phyloP scores from a whole-genome alignment of 2,329 filamentous ascomycete genomes.

The Colletotrichum tabaci region DNA sequence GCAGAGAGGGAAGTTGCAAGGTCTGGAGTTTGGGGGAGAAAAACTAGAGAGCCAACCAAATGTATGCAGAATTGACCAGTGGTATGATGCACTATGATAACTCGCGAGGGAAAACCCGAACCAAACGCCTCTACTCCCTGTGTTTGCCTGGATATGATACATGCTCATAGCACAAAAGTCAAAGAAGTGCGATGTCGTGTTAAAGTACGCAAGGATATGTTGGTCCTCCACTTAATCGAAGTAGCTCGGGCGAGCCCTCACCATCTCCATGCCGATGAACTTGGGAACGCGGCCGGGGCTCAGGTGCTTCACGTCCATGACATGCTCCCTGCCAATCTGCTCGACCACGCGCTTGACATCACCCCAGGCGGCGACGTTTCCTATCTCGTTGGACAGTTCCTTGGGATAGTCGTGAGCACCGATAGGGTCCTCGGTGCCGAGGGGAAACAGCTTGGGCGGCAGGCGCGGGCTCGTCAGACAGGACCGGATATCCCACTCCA shows the following conservation, averaged over 20 bases:
- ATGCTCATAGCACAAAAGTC: conserved; percentile 1
- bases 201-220: not conserved
- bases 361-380: conserved; percentile 33
- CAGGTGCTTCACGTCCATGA: conserved; percentile 12
- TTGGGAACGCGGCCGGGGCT: conserved; percentile 22
- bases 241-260: conserved; percentile 28
- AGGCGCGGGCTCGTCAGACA: conserved; percentile 21
- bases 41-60: not conserved
- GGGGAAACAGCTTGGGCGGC: conserved; percentile 21
- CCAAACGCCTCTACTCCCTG: conserved; percentile 32
- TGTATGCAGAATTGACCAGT: not conserved
- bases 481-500: conserved; percentile 32
- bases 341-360: conserved; percentile 33
- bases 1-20: not conserved
- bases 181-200: not conserved
- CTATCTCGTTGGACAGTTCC: conserved; percentile 24
- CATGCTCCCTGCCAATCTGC: conserved; percentile 31
- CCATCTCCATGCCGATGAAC: conserved; percentile 36
- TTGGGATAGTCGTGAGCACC: conserved; percentile 34
- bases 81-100: conserved; percentile 5
- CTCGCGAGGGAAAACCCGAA: conserved; percentile 4
- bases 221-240: conserved; percentile 26
- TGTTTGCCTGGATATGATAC: conserved; percentile 25
- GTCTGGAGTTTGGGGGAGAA: not conserved
- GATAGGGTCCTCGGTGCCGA: conserved; percentile 32